These are phyloP conservation scores for Arctium minus DNA, from an alignment of 129 eudicot genomes.

Conservation along the genomic window DNA sequence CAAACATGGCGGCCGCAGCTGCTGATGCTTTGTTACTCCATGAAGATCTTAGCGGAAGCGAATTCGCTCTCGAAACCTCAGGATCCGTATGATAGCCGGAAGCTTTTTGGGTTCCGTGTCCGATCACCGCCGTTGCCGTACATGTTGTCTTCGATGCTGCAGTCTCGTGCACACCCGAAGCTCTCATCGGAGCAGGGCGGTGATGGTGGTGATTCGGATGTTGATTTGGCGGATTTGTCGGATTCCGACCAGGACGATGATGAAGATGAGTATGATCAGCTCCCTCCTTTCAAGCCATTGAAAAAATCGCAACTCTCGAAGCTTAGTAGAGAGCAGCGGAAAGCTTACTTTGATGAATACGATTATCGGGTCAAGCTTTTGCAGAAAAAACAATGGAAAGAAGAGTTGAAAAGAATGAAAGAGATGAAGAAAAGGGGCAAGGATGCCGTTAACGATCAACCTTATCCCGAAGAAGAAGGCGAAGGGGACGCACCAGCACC, in stretches of 20 bases:
- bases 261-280: slow-evolving; percentile 94
- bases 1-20: slow-evolving; percentile 87
- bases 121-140: slow-evolving; percentile 90
- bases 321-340: slow-evolving; percentile 80
- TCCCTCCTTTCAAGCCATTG: slow-evolving; percentile 92
- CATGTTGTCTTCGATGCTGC: slow-evolving; percentile 89
- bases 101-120: slow-evolving; percentile 83
- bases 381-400: slow-evolving; percentile 93
- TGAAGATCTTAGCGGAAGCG: slow-evolving; percentile 89
- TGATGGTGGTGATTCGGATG: slow-evolving; percentile 80
- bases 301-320: slow-evolving; percentile 64
- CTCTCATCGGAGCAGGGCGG: slow-evolving; percentile 87
- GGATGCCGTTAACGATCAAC: slow-evolving; percentile 26
- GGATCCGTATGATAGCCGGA: slow-evolving; percentile 77
- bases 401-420: slow-evolving; percentile 77
- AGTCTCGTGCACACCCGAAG: slow-evolving; percentile 89
- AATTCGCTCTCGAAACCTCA: slow-evolving; percentile 65
- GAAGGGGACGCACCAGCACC: slow-evolving; percentile 70
- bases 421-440: slow-evolving; percentile 71
- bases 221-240: slow-evolving; percentile 74
- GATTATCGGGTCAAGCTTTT: slow-evolving; percentile 94
- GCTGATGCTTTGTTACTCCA: slow-evolving; percentile 74
- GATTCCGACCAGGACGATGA: slow-evolving; percentile 78
- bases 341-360: slow-evolving; percentile 89
- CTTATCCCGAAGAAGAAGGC: slow-evolving; percentile 52